Conservation (phyloP, 495 filamentous ascomycete genomes). For the Neurospora intermedia region DNA sequence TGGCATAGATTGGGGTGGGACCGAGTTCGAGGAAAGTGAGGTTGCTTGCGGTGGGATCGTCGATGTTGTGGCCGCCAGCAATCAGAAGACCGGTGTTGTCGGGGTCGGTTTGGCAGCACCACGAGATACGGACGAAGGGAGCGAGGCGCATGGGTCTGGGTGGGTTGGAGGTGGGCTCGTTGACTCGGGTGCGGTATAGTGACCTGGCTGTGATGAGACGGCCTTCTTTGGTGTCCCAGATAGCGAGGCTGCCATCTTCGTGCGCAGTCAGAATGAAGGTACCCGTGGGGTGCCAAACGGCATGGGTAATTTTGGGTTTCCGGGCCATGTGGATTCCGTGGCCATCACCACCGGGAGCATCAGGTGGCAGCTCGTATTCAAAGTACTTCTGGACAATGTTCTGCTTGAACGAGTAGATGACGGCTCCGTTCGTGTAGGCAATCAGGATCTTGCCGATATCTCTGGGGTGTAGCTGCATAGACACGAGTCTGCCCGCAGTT, state of each 20-base stretch:
- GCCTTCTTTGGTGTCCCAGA: slow-evolving; percentile 93
- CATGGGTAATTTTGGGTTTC: slow-evolving; percentile 63
- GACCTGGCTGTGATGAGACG: slow-evolving; percentile 76
- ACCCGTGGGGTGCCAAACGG: slow-evolving; percentile 89
- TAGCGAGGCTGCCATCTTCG: slow-evolving; percentile 79
- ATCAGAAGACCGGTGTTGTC: slow-evolving; percentile 88
- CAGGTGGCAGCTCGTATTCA: slow-evolving; percentile 67
- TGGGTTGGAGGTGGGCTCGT: slow-evolving; percentile 37
- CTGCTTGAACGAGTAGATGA: slow-evolving; percentile 87
- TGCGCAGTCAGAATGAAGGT: slow-evolving; percentile 81
- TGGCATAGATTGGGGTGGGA: slow-evolving; percentile 77
- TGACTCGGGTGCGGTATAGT: slow-evolving; percentile 57
- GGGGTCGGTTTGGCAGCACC: slow-evolving; percentile 74
- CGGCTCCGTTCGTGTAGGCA: slow-evolving; percentile 76
- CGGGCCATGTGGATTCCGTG: slow-evolving; percentile 39
- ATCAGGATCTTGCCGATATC: slow-evolving; percentile 90
- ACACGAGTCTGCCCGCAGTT: slow-evolving; percentile 36
- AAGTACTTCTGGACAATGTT: slow-evolving; percentile 66
- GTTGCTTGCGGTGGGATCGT: slow-evolving; percentile 50
- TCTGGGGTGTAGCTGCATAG: slow-evolving; percentile 73
- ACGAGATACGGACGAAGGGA: slow-evolving; percentile 66
- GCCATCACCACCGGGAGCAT: slow-evolving; percentile 75
- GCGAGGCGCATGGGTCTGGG: slow-evolving; percentile 30
- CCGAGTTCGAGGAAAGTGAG: slow-evolving; percentile 86
- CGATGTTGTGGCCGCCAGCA: slow-evolving; percentile 62